These are phyloP conservation scores for Cinchona pubescens DNA, from an alignment of 257 asterid species.

Conservation along the genomic window DNA sequence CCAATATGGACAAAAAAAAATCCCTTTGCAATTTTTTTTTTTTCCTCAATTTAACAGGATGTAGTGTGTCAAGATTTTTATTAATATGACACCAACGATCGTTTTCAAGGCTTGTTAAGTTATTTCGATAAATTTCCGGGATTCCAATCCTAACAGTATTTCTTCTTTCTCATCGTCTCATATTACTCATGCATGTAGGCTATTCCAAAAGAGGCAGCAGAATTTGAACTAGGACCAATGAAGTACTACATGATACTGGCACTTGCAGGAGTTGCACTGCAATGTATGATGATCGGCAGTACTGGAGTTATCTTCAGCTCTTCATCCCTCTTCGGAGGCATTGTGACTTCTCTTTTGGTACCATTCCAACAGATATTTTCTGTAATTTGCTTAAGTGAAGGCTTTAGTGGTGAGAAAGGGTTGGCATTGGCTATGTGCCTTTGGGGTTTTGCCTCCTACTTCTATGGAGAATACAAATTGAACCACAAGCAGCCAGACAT, in stretches of 20 bases:
- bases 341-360: conserved; percentile 31
- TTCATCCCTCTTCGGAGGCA: conserved; percentile 29
- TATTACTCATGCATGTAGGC: conserved; percentile 18
- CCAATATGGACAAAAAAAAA: too few species aligned
- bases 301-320: conserved; percentile 32
- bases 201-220: conserved; percentile 30
- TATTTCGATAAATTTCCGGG: too few species aligned
- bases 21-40: neutral
- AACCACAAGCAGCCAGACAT: neutral
- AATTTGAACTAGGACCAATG: conserved; percentile 23
- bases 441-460: conserved; percentile 40
- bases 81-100: neutral
- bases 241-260: conserved; percentile 30
- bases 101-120: too few species aligned
- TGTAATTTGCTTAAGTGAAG: conserved; percentile 32
- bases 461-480: conserved; percentile 31
- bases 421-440: conserved; percentile 34
- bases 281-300: conserved; percentile 26
- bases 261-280: conserved; percentile 27
- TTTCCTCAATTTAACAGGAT: too few species aligned
- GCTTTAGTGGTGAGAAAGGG: conserved; percentile 29
- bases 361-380: conserved; percentile 33
- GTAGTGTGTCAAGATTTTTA: conserved; percentile 2
- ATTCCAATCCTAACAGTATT: too few species aligned
- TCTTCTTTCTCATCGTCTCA: neutral